Conservation (phyloP, 1,139 yeast species). For the Suhomyces bribrorum region DNA sequence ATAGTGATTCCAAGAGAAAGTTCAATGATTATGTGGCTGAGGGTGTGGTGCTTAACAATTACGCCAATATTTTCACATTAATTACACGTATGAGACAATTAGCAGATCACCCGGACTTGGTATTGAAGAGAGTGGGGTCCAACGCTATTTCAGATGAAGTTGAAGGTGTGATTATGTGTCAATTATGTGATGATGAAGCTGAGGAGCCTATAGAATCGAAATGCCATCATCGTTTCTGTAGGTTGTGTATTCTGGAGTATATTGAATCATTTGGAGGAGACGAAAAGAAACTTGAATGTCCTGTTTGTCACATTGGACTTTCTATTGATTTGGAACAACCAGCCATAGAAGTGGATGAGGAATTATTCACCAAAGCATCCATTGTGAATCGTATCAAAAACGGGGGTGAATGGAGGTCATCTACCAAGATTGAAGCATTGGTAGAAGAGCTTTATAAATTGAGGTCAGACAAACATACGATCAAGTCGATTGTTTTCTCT, state of each 20-base stretch:
- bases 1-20: conserved; percentile 81
- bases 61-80: conserved; percentile 93
- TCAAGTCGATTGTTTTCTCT: conserved; percentile 93
- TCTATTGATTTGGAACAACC: conserved; percentile 90
- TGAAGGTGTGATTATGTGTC: conserved; percentile 78
- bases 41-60: conserved; percentile 92
- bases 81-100: conserved; percentile 96
- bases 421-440: conserved; percentile 94
- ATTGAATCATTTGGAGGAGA: conserved; percentile 77
- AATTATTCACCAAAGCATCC: conserved; percentile 68
- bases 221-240: conserved; percentile 90
- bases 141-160: conserved; percentile 37
- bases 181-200: conserved; percentile 94
- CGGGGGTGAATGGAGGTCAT: conserved; percentile 84
- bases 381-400: conserved; percentile 85
- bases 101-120: conserved; percentile 97
- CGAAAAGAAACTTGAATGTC: conserved; percentile 68
- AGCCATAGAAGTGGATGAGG: conserved; percentile 73
- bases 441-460: conserved; percentile 88
- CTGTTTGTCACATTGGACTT: conserved; percentile 91
- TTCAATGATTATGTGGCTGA: conserved; percentile 89
- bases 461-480: conserved; percentile 82
- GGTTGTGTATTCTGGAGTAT: conserved; percentile 89
- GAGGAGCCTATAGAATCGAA: conserved; percentile 95
- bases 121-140: conserved; percentile 64